phyloP scores from a whole-genome alignment of 768 basidiomycete species.

The Pleurotus cornucopiae region DNA sequence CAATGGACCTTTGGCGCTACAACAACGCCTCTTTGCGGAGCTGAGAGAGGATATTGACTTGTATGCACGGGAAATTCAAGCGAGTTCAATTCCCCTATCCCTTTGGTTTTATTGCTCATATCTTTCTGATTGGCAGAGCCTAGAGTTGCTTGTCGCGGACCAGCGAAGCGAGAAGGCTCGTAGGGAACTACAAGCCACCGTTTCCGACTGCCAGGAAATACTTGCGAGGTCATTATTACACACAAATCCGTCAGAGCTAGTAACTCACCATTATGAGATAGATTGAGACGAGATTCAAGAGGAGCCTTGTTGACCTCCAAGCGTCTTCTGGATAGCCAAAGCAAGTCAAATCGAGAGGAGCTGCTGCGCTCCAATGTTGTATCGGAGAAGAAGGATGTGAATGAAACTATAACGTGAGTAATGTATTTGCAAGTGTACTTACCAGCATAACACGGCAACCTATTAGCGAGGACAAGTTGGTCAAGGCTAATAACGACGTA shows the following conservation, averaged over 20 bases:
- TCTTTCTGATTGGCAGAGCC: slow-evolving; percentile 35
- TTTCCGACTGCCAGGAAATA: slow-evolving; percentile 40
- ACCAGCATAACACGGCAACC: neutral
- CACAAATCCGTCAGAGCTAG: neutral
- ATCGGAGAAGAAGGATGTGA: slow-evolving; percentile 41
- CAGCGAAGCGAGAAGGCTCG: slow-evolving; percentile 53
- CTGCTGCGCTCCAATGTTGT: slow-evolving; percentile 51
- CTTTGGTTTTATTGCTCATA: slow-evolving; percentile 11
- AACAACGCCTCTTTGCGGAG: slow-evolving; percentile 73
- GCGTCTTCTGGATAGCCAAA: slow-evolving; percentile 59
- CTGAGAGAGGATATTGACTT: slow-evolving; percentile 70
- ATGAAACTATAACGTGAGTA: slow-evolving; percentile 45
- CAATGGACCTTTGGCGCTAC: slow-evolving; percentile 61
- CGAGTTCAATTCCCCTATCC: slow-evolving; percentile 21
- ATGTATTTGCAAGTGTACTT: neutral
- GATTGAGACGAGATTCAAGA: slow-evolving; percentile 65
- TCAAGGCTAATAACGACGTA: slow-evolving; percentile 86
- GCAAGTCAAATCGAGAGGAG: slow-evolving; percentile 61
- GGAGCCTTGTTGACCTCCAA: slow-evolving; percentile 73
- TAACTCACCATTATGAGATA: slow-evolving; percentile 1
- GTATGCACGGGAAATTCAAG: slow-evolving; percentile 66
- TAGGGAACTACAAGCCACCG: slow-evolving; percentile 42
- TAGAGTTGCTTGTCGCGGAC: slow-evolving; percentile 73
- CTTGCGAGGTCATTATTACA: slow-evolving; percentile 43
- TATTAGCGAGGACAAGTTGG: slow-evolving; percentile 74